These are phyloP conservation scores for Perkinsus olseni DNA, from an alignment of 169 alveolate species.

Conservation along the genomic window DNA sequence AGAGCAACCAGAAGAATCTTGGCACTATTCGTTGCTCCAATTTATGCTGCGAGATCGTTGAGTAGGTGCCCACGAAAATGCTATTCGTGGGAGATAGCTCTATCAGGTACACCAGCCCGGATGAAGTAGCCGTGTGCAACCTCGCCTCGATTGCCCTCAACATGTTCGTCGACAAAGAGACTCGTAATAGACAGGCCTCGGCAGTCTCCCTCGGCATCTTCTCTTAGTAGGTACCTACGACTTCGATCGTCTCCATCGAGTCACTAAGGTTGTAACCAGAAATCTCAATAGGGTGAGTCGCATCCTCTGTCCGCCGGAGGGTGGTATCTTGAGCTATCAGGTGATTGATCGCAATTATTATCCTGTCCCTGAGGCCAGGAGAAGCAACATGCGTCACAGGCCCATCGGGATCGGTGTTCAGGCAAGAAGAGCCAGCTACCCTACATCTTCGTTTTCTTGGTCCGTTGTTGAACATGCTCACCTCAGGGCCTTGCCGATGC, in stretches of 20 bases:
- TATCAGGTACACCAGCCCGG: conserved; percentile 76
- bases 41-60: conserved; percentile 93
- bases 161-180: conserved; percentile 55
- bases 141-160: conserved; percentile 91
- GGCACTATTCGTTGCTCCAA: conserved; percentile 94
- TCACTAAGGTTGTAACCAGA: conserved; percentile 78
- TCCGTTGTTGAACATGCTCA: too few relatives aligned
- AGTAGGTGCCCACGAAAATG: conserved; percentile 21
- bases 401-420: conserved; percentile 98
- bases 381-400: conserved; percentile 89
- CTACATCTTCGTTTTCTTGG: too few relatives aligned
- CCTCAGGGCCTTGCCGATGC: conserved; percentile 95
- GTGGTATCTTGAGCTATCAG: neutral
- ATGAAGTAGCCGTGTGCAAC: conserved; percentile 99
- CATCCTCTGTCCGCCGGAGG: neutral
- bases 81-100: neutral
- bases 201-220: neutral
- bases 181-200: neutral
- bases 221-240: neutral
- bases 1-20: conserved; percentile 90
- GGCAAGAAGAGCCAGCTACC: too few relatives aligned
- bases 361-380: conserved; percentile 86
- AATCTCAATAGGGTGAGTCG: conserved; percentile 73
- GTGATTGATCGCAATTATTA: conserved; percentile 90
- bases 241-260: conserved; percentile 17